Evolutionary conservation across 225 moss, liverwort and hornwort genomes (phyloP).

Genomic region (Pseudoscleropodium purum): DNA sequence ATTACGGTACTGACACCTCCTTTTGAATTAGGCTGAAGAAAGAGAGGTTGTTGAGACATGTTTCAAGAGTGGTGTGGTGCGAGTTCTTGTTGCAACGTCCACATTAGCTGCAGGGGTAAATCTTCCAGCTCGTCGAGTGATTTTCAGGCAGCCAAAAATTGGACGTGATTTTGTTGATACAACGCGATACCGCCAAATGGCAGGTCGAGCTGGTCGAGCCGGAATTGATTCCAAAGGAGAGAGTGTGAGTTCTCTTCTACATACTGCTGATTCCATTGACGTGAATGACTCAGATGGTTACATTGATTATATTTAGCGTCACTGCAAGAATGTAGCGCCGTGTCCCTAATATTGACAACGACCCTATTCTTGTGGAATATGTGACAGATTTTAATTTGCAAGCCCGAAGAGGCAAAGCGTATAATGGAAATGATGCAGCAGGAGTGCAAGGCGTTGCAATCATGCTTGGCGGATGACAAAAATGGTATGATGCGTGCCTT

Average conservation of each 20-base stretch:
- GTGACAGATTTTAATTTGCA: constrained; percentile 82
- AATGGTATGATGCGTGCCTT: constrained; percentile 98
- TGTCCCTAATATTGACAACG: neutral
- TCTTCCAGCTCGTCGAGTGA: constrained; percentile 94
- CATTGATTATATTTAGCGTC: neutral
- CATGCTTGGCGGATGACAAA: constrained; percentile 90
- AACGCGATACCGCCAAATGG: constrained; percentile 94
- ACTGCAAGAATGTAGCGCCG: neutral
- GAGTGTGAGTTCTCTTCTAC: constrained; percentile 58
- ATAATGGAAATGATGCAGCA: constrained; percentile 63
- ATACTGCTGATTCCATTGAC: neutral
- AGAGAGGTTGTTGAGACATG: constrained; percentile 83
- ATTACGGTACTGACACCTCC: neutral
- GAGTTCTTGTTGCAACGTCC: constrained; percentile 92
- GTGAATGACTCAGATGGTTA: neutral
- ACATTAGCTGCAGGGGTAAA: constrained; percentile 97
- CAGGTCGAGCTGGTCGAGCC: constrained; percentile 97
- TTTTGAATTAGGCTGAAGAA: constrained; percentile 60
- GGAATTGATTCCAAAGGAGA: constrained; percentile 96
- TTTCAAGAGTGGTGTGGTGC: constrained; percentile 83
- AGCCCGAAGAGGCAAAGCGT: constrained; percentile 90
- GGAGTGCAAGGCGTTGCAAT: constrained; percentile 80
- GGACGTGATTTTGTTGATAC: constrained; percentile 91
- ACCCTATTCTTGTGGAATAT: neutral
- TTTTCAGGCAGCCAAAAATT: constrained; percentile 93